Conservation (phyloP, 441 rosid species). For the Populus trichocarpa region DNA sequence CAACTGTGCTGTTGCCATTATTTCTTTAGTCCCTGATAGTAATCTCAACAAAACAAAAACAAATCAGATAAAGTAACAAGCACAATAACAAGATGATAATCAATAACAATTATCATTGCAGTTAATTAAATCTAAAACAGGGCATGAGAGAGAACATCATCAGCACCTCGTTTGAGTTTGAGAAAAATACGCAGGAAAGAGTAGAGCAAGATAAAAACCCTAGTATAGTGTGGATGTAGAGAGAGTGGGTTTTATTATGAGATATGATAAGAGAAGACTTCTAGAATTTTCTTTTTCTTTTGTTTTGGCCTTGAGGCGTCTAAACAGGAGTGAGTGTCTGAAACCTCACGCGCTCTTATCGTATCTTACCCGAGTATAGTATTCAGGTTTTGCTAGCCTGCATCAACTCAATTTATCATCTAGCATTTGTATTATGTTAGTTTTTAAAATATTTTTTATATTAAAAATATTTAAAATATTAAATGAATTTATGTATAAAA, state of each 20-base stretch:
- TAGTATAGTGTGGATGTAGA: background rate
- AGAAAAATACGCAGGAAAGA: background rate
- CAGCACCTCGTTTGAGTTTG: background rate
- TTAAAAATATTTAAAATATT: too few species aligned
- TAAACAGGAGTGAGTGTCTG: background rate
- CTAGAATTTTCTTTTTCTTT: slow-evolving; percentile 23
- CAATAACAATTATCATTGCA: background rate
- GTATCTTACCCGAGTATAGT: too few species aligned
- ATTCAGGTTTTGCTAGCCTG: too few species aligned
- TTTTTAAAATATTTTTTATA: too few species aligned
- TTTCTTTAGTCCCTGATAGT: slow-evolving; percentile 18
- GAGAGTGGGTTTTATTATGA: background rate
- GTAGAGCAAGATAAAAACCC: slow-evolving; percentile 11
- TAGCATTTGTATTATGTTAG: too few species aligned
- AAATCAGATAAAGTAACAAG: background rate
- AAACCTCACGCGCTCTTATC: background rate
- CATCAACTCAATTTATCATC: too few species aligned
- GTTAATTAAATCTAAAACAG: background rate
- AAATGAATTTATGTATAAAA: too few species aligned
- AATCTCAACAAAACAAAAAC: slow-evolving; percentile 4
- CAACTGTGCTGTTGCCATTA: slow-evolving; percentile 75
- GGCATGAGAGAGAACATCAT: background rate
- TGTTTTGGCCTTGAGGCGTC: background rate
- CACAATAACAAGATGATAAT: background rate
- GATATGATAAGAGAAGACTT: slow-evolving; percentile 28